These are phyloP conservation scores for Spizellomyces sp. DNA, from an alignment of 192 early-diverging fungal genomes.

Conservation along the genomic window DNA sequence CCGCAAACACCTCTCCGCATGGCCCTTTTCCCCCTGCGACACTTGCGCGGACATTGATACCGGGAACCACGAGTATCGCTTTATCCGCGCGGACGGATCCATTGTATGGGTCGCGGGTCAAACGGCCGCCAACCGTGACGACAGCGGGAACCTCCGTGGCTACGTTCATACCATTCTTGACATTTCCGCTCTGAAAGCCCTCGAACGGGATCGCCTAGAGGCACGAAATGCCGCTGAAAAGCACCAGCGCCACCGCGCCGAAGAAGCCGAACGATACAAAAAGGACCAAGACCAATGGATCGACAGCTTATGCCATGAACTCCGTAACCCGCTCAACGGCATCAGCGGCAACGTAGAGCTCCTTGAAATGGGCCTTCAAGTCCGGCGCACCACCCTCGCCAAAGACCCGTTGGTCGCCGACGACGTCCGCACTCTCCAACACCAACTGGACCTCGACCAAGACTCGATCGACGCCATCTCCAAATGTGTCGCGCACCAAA, in stretches of 20 bases:
- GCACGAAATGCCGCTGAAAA: conserved; percentile 27
- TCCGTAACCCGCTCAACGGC: conserved; percentile 42
- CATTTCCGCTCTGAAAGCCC: conserved; percentile 10
- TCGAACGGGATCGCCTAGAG: conserved; percentile 27
- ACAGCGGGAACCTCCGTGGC: not conserved
- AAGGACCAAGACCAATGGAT: conserved; percentile 35
- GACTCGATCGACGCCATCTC: conserved; percentile 32
- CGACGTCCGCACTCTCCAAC: conserved; percentile 19
- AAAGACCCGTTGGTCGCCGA: not conserved
- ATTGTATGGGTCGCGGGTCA: conserved; percentile 18
- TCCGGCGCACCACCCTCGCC: not conserved
- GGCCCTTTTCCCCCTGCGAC: conserved; percentile 5
- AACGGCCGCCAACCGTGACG: conserved; percentile 4
- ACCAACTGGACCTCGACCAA: not conserved
- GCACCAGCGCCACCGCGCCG: conserved; percentile 10
- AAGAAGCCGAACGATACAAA: conserved; percentile 32
- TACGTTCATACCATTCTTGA: conserved; percentile 26
- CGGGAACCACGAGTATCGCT: conserved; percentile 10
- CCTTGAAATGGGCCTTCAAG: not conserved
- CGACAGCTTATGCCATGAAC: conserved; percentile 38
- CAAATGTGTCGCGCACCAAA: conserved; percentile 27
- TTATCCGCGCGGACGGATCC: conserved; percentile 12
- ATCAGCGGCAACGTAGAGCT: conserved; percentile 19
- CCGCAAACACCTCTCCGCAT: not conserved
- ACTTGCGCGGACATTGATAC: not conserved